Evolutionary conservation across 2,329 filamentous ascomycete genomes (phyloP), one percentile per base, ranked within the genome.

Genomic region (Aaosphaeria pasadenensis): DNA sequence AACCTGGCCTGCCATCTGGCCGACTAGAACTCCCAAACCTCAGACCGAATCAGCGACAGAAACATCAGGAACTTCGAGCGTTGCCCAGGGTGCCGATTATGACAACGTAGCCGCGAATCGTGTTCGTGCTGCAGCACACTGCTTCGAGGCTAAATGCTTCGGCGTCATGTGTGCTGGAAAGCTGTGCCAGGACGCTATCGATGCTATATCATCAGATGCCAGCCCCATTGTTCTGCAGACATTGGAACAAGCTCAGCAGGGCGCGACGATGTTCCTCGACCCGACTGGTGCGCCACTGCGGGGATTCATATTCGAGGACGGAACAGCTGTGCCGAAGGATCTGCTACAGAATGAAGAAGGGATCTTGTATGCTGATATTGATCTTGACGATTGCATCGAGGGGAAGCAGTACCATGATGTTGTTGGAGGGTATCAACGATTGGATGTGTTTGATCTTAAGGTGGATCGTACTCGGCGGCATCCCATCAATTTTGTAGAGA

Each of bases 391-490:
- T 4, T 80, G 77, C 36, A 63, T 83, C 0, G 79, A 82, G 52
- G 75, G 75, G 0, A 83, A 83, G 53, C 79, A 82, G 57, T 82
- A 77, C 50, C 79, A 81, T 49, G 80, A 82, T 59, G 71, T 80
- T 2, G 77, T 77, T 1, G 79, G 79, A 1, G 77, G 77, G 0
- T 82, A 82, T 60, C 80, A 82, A 58, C 63, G 80, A 2, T 58
- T 78, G 3, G 78, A 82, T 57, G 67, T 83, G 1, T 83, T 82
- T 53, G 67, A 79, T 30, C 45, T 82, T 6, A 75, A 71, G 31
- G 74, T 82, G 0, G 66, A 79, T 50, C 62, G 77, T 1, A 66
- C 57, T 11, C 66, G 75, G 11, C 55, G 62, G 28, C 50, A 69
- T 11, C 74, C 74, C 0, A 62, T 63, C 9, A 36, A 9, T 11